These are phyloP conservation scores for Nakazawaea sp. DNA, from an alignment of 805 yeast genomes.

Conservation along the genomic window DNA sequence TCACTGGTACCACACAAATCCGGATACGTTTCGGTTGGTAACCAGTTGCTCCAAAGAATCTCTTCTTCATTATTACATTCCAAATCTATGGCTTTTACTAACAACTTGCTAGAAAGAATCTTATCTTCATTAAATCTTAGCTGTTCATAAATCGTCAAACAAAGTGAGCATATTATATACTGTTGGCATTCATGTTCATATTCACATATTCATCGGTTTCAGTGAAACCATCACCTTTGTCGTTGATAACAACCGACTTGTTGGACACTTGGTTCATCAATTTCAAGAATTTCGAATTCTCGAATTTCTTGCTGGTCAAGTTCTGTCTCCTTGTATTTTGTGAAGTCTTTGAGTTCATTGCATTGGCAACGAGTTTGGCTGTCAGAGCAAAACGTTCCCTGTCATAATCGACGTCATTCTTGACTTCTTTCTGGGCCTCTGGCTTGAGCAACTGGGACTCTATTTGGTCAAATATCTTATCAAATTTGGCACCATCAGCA, in stretches of 20 bases:
- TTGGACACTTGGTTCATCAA: conserved; percentile 32
- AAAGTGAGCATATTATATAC: no score
- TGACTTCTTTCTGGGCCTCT: no score
- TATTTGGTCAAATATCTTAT: background rate
- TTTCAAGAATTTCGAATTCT: conserved; percentile 32
- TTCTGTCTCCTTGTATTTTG: conserved; percentile 9
- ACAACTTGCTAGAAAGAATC: no score
- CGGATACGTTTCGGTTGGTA: no score
- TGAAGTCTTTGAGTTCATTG: conserved; percentile 25
- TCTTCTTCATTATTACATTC: no score
- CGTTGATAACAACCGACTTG: conserved; percentile 30
- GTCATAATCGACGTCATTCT: conserved; percentile 8
- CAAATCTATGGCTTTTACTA: no score
- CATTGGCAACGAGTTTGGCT: conserved; percentile 29
- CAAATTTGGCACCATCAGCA: background rate
- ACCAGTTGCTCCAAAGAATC: no score
- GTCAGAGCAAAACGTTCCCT: conserved; percentile 31
- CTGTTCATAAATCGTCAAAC: no score
- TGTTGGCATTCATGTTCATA: no score
- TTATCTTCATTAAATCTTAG: no score
- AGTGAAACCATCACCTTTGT: conserved; percentile 26
- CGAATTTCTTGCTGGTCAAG: conserved; percentile 23
- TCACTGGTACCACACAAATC: no score
- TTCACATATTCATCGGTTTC: no score
- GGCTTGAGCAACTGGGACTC: conserved; percentile 1